Evolutionary conservation across 805 yeast species (phyloP).

Genomic region (Schizosaccharomyces cryophilus): DNA sequence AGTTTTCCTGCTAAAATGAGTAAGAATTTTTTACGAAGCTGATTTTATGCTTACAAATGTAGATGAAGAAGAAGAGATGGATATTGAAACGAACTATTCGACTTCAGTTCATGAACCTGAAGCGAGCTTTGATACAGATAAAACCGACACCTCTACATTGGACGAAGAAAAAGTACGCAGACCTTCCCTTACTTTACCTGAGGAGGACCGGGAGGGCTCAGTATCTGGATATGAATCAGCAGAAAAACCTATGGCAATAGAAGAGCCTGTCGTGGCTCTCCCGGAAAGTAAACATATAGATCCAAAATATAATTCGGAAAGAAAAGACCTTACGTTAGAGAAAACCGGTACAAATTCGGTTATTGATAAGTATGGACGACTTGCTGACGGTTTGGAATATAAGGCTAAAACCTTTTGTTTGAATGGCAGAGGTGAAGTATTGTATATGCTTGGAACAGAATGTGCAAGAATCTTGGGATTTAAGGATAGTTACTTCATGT

Average conservation of each 20-base stretch:
- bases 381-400: neutral
- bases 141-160: too few relatives aligned
- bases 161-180: neutral
- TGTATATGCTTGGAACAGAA: conserved; percentile 20
- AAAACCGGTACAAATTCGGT: neutral
- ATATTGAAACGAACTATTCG: too few relatives aligned
- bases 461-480: conserved; percentile 20
- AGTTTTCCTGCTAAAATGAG: too few relatives aligned
- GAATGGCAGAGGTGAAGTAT: conserved; percentile 5
- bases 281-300: neutral
- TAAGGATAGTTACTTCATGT: conserved; percentile 30
- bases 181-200: neutral
- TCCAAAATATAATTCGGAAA: neutral
- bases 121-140: too few relatives aligned
- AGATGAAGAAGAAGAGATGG: neutral
- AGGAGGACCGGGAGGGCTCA: neutral
- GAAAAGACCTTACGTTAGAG: conserved; percentile 5
- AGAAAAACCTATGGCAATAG: conserved; percentile 1
- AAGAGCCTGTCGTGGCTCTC: neutral
- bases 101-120: too few relatives aligned
- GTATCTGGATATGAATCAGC: neutral
- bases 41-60: neutral
- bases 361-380: neutral
- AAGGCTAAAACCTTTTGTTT: neutral
- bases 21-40: too few relatives aligned